Evolutionary conservation across 306 rosid genomes (phyloP), one percentile per base, ranked within the genome.

Genomic region (cucumber (Cucumis sativus)): DNA sequence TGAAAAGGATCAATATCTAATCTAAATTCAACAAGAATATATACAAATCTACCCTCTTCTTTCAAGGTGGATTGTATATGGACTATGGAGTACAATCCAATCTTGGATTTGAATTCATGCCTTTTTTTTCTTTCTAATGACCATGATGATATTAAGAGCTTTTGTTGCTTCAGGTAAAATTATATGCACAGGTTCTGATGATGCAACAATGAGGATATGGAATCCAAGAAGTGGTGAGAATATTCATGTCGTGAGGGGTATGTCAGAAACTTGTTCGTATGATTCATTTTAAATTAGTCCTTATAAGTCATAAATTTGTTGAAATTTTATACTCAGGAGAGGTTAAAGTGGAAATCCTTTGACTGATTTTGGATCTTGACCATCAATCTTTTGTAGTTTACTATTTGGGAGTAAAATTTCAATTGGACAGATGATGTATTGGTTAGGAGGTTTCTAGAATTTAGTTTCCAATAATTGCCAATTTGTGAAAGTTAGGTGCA

Each of bases 161-260:
- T 85, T 80, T 79, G 56, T 61, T 84, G 41, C 77, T 80, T 65
- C 51, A 95, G 99, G 99, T 79, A 88, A 88, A 89, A 78, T 73
- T 81, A 88, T 95, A 74, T 95, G 97, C 70, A 90, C 97, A 61
- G 99, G 97, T 82, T 95, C 97, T 39, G 88, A 86, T 7, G 99
- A 95, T 86, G 92, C 97, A 78, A 88, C 89, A 77, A 80, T 95
- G 88, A 90, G 97, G 83, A 78, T 89, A 85, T 92, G 98, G 98
- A 92, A 95, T 82, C 96, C 98, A 61, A 88, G 78, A 85, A 87
- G 78, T 76, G 96, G 87, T 17, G 92, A 95, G 79, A 90, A 78
- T 84, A 89, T 87, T 85, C 91, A 90, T 88, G 97, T 88, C 33
- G 89, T 92, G 65, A 78, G 77, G 75, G 99, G 99, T 95, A 89